phyloP scores from a whole-genome alignment of 2,329 filamentous ascomycete species.

The Xylariaceae sp. region DNA sequence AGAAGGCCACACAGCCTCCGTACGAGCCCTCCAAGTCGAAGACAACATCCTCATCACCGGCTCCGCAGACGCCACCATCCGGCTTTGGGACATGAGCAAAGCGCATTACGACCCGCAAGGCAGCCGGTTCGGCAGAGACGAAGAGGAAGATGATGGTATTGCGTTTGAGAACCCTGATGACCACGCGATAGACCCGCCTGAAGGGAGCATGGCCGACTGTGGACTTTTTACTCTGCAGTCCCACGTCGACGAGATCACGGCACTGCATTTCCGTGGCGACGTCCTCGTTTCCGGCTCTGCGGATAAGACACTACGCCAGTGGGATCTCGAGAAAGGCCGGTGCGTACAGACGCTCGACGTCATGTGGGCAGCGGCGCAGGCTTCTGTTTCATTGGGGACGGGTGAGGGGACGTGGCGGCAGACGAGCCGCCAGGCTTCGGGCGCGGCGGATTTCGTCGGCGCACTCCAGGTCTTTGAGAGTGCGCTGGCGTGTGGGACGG shows the following conservation, averaged over 20 bases:
- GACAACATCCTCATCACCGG: conserved; percentile 95
- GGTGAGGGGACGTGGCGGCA: conserved; percentile 68
- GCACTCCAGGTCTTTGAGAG: conserved; percentile 94
- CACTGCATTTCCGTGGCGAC: conserved; percentile 83
- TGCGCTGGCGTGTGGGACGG: conserved; percentile 90
- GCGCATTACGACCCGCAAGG: conserved; percentile 75
- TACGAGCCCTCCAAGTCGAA: conserved; percentile 86
- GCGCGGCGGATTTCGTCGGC: conserved; percentile 85
- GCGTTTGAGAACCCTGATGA: conserved; percentile 70
- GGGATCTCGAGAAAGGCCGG: conserved; percentile 95
- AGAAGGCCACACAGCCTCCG: conserved; percentile 92
- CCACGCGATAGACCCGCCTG: conserved; percentile 63
- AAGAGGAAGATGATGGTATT: conserved; percentile 61
- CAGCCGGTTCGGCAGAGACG: conserved; percentile 55
- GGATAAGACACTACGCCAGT: conserved; percentile 95
- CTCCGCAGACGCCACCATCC: conserved; percentile 89
- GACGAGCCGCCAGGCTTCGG: conserved; percentile 60
- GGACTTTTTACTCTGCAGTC: conserved; percentile 83
- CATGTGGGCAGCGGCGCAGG: conserved; percentile 94
- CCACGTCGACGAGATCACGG: conserved; percentile 91
- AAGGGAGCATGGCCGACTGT: conserved; percentile 84
- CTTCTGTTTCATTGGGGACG: conserved; percentile 63
- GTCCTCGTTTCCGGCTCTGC: conserved; percentile 92
- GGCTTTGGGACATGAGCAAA: conserved; percentile 89
- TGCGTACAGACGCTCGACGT: conserved; percentile 97